Conservation (phyloP, 2,329 filamentous ascomycete genomes). For the Sphaerulina musiva region DNA sequence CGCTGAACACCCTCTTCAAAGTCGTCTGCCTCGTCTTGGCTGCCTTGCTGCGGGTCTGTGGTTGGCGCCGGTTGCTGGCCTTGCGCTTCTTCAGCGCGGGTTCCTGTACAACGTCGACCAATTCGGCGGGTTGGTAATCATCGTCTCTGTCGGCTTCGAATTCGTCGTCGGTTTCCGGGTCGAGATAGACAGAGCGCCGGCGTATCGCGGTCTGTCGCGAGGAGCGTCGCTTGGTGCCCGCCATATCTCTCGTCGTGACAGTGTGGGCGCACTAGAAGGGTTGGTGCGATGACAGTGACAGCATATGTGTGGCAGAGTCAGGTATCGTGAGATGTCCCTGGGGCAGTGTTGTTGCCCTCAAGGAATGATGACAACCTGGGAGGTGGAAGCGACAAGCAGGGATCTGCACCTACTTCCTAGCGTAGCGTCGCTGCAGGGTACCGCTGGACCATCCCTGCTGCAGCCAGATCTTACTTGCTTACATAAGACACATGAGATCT, state of each 20-base stretch:
- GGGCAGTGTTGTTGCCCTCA: background rate
- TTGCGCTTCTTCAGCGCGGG: constrained; percentile 24
- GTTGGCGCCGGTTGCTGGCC: constrained; percentile 18
- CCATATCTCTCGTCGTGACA: background rate
- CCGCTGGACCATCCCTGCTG: too few relatives aligned
- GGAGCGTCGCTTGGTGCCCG: constrained; percentile 31
- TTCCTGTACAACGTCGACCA: constrained; percentile 12
- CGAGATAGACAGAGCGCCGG: constrained; percentile 32
- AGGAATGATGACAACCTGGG: background rate
- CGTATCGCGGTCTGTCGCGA: constrained; percentile 30
- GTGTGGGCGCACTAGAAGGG: background rate
- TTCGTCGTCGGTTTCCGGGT: constrained; percentile 35
- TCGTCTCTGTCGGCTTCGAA: constrained; percentile 27
- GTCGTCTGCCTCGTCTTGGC: constrained; percentile 16
- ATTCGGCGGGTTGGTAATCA: constrained; percentile 21
- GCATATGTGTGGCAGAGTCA: background rate
- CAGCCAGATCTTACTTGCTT: too few relatives aligned
- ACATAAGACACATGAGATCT: too few relatives aligned
- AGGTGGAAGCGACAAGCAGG: too few relatives aligned
- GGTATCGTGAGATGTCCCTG: background rate
- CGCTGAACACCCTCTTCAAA: constrained; percentile 14
- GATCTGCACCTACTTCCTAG: too few relatives aligned
- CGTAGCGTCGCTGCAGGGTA: too few relatives aligned
- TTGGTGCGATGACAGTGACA: background rate
- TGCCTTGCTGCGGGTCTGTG: constrained; percentile 25